Percentiles rank a stretch among this genome's conserved stretches.
These are phyloP conservation scores for Scedosporium aurantiacum DNA, from an alignment of 2,329 filamentous ascomycete species.

Conservation along the genomic window DNA sequence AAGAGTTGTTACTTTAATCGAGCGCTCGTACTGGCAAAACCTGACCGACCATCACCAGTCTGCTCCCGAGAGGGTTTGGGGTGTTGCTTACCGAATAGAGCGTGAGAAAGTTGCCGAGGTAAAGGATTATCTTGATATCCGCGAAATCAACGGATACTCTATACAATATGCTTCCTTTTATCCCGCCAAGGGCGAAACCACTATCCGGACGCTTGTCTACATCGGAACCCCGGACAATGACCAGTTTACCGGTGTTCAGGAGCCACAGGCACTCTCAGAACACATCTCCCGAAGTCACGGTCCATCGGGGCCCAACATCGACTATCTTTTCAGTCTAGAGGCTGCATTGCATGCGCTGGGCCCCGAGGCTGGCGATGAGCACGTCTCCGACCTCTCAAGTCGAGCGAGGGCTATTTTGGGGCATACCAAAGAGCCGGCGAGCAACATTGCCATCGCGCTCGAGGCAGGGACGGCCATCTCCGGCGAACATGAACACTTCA, in stretches of 20 bases:
- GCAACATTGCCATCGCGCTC: not conserved
- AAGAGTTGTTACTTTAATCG: constrained; percentile 86
- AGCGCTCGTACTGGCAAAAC: constrained; percentile 70
- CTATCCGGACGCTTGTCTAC: constrained; percentile 62
- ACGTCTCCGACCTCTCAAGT: constrained; percentile 71
- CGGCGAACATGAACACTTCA: not conserved
- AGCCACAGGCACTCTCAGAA: constrained; percentile 64
- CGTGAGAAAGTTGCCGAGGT: constrained; percentile 66
- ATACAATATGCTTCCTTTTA: constrained; percentile 86
- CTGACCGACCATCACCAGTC: constrained; percentile 56
- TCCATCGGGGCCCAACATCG: constrained; percentile 78
- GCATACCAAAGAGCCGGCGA: not conserved
- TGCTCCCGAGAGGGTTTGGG: constrained; percentile 66
- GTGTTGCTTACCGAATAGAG: constrained; percentile 79
- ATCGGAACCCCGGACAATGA: constrained; percentile 90
- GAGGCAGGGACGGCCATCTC: not conserved
- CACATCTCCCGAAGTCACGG: constrained; percentile 70
- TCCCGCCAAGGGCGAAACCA: constrained; percentile 31
- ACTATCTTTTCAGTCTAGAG: constrained; percentile 79
- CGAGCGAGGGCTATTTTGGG: constrained; percentile 54
- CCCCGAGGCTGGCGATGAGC: constrained; percentile 66
- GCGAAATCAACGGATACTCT: constrained; percentile 94
- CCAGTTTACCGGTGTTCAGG: constrained; percentile 79
- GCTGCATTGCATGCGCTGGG: constrained; percentile 61
- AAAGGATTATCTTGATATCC: constrained; percentile 81